phyloP scores from a whole-genome alignment of 768 basidiomycete species.

The Calocera viscosa region DNA sequence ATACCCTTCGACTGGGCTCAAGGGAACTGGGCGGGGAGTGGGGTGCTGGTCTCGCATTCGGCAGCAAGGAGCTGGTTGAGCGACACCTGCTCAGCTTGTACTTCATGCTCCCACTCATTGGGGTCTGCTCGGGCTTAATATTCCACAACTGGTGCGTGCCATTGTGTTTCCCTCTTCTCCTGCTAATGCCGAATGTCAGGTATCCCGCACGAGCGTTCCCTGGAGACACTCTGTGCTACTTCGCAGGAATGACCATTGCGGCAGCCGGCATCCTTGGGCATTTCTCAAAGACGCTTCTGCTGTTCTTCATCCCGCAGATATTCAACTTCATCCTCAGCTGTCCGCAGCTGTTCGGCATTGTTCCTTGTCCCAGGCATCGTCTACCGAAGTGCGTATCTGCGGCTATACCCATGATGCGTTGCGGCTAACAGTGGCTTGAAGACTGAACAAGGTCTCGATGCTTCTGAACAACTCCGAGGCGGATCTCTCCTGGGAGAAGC shows the following conservation, averaged over 20 bases:
- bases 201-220: slow-evolving; percentile 92
- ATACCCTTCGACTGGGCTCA: slow-evolving; percentile 19
- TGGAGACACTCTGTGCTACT: slow-evolving; percentile 95
- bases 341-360: slow-evolving; percentile 87
- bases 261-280: slow-evolving; percentile 96
- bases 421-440: slow-evolving; percentile 24
- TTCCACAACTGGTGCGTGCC: slow-evolving; percentile 85
- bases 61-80: slow-evolving; percentile 75
- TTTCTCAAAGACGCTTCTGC: slow-evolving; percentile 87
- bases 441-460: slow-evolving; percentile 63
- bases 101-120: slow-evolving; percentile 91
- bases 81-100: slow-evolving; percentile 92
- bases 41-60: slow-evolving; percentile 75
- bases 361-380: slow-evolving; percentile 88
- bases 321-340: slow-evolving; percentile 94
- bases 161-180: neutral
- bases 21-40: slow-evolving; percentile 64
- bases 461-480: slow-evolving; percentile 67
- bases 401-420: neutral
- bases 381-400: slow-evolving; percentile 56
- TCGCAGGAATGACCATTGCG: slow-evolving; percentile 96
- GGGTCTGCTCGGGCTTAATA: slow-evolving; percentile 77
- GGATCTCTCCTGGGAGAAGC: slow-evolving; percentile 41
- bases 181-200: slow-evolving; percentile 36
- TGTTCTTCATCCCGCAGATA: slow-evolving; percentile 96